phyloP scores from a whole-genome alignment of 2,329 filamentous ascomycete genomes.

The Sporothrix brunneoviolacea region DNA sequence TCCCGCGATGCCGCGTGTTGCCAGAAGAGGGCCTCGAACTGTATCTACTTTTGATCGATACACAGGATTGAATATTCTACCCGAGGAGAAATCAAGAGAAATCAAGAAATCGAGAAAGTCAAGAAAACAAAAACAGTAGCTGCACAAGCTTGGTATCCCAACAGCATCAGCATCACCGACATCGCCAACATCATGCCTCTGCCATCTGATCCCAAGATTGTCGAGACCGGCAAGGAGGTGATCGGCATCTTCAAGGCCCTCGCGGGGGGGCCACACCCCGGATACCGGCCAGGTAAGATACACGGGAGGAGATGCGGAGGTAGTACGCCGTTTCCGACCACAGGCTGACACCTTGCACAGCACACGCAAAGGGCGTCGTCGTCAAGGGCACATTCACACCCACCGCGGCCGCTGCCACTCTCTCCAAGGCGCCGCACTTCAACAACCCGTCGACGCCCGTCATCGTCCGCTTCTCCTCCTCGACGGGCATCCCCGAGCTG shows the following conservation, averaged over 20 bases:
- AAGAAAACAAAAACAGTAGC: too few species aligned
- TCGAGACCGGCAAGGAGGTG: slow-evolving; percentile 31
- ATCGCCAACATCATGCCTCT: slow-evolving; percentile 36
- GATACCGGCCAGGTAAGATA: slow-evolving; percentile 24
- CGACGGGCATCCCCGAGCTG: slow-evolving; percentile 43
- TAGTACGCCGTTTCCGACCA: too few species aligned
- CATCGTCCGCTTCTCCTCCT: slow-evolving; percentile 44
- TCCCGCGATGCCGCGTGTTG: too few species aligned
- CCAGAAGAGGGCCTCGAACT: too few species aligned
- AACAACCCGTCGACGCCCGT: slow-evolving; percentile 36
- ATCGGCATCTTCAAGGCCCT: slow-evolving; percentile 31
- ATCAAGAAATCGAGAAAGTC: too few species aligned
- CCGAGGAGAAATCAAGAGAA: too few species aligned
- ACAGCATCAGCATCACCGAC: too few species aligned
- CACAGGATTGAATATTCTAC: too few species aligned
- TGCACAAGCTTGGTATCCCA: too few species aligned
- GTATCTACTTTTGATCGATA: too few species aligned
- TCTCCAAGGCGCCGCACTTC: slow-evolving; percentile 45
- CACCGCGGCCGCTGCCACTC: slow-evolving; percentile 32
- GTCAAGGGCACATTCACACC: slow-evolving; percentile 47
- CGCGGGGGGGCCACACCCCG: slow-evolving; percentile 34
- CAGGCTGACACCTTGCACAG: slow-evolving; percentile 25
- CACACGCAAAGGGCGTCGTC: slow-evolving; percentile 48
- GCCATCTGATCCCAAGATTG: slow-evolving; percentile 32
- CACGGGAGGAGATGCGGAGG: too few species aligned